These are phyloP conservation scores for Salix brachista DNA, from an alignment of 345 rosid species.

Conservation along the genomic window DNA sequence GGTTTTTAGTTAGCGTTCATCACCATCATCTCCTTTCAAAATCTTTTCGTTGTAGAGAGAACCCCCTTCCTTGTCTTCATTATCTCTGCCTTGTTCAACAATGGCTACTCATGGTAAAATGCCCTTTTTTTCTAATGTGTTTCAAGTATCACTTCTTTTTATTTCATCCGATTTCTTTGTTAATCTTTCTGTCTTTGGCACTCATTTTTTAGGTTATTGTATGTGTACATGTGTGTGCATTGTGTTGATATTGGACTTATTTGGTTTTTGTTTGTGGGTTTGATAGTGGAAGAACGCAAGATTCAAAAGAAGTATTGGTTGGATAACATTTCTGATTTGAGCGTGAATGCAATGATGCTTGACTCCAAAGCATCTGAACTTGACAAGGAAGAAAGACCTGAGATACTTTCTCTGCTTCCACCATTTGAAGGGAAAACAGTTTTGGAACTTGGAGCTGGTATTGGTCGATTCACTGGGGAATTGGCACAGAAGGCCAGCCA, in stretches of 20 bases:
- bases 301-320: conserved; percentile 82
- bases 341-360: conserved; percentile 94
- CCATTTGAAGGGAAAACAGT: conserved; percentile 63
- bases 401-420: conserved; percentile 89
- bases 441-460: conserved; percentile 93
- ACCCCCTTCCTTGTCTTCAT: not conserved
- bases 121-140: not conserved
- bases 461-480: conserved; percentile 89
- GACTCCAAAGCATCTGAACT: conserved; percentile 89
- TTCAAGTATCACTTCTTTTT: too few species aligned
- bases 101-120: conserved; percentile 51
- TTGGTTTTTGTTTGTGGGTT: not conserved
- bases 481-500: conserved; percentile 76
- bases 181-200: not conserved
- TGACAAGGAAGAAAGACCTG: conserved; percentile 96
- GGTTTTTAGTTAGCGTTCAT: conserved; percentile 34
- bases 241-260: not conserved
- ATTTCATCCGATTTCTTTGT: not conserved
- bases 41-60: not conserved
- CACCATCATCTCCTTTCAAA: not conserved
- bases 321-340: conserved; percentile 65
- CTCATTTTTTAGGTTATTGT: not conserved
- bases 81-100: not conserved
- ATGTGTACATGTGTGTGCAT: not conserved
- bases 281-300: conserved; percentile 62